Evolutionary conservation across 192 early-diverging fungal genomes (phyloP), one percentile per base, ranked within the genome.

Genomic region (Backusella liffmaniae): DNA sequence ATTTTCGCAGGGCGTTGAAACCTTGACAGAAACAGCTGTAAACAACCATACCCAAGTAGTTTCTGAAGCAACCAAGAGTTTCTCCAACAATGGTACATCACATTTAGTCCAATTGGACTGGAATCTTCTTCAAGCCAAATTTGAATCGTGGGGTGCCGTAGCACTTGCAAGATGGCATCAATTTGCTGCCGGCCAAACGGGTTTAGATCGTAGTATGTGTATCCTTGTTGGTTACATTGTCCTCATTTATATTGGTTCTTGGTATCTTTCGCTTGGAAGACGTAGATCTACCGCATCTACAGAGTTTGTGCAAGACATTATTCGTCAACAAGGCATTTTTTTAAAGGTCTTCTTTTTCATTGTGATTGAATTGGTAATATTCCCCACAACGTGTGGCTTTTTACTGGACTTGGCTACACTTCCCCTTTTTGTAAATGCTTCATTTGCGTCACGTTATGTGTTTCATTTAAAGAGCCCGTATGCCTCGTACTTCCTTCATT

Each of bases 321-420:
- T 84, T 66, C 77, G 73, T 26, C 79, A 82, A 78, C 90, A 81
- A 83, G 88, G 89, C 42, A 81, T 79, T 62, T 89, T 82, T 72
- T 83, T 84, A 62, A 95, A 93, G 81, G 92, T 99, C 15, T 80
- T 91, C 1, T 92, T 95, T 73, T 97, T 99, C 79, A 88, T 98
- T 32, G 80, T 86, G 3, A 90, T 97, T 46, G 98, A 99, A 84
- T 90, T 99, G 29, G 84, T 91, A 16, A 72, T 91, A 62, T 98
- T 98, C 79, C 98, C 98, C 5, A 82, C 92, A 3, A 86, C 93
- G 53, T 98, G 96, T 76, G 98, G 98, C 7, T 78, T 94, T 51
- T 85, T 97, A 59, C 80, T 99, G 49, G 95, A 93, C 46, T n/a
- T 94, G 5, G 91, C 91, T 73, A 95, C 95, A 9, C 79, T 94